These are phyloP conservation scores for Delitschia confertaspora DNA, from an alignment of 495 filamentous ascomycete species.

Conservation along the genomic window DNA sequence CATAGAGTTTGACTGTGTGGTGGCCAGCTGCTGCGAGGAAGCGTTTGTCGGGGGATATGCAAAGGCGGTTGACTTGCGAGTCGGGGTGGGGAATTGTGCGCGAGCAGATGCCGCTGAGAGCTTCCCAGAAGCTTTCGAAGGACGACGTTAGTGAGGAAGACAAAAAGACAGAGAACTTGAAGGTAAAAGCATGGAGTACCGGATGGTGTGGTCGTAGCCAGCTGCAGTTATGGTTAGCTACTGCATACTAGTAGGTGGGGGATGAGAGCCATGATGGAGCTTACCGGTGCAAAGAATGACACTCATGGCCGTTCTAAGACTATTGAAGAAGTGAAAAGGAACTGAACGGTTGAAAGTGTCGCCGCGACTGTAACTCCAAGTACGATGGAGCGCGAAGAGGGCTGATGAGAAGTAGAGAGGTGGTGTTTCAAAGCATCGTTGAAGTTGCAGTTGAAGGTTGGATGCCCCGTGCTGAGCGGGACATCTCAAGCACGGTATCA, in stretches of 20 bases:
- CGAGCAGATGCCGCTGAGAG: slow-evolving; percentile 92
- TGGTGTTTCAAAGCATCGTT: too few species aligned
- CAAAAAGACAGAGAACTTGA: not conserved
- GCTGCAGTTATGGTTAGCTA: slow-evolving; percentile 43
- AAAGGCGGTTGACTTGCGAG: slow-evolving; percentile 95
- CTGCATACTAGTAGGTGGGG: slow-evolving; percentile 17
- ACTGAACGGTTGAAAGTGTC: not conserved
- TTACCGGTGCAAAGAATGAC: slow-evolving; percentile 82
- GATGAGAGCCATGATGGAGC: slow-evolving; percentile 29
- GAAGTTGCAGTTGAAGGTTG: too few species aligned
- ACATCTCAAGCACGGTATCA: too few species aligned
- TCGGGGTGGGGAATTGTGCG: slow-evolving; percentile 96
- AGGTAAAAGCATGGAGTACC: slow-evolving; percentile 59
- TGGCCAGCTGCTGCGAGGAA: slow-evolving; percentile 92
- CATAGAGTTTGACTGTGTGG: slow-evolving; percentile 91
- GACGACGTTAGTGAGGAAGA: not conserved
- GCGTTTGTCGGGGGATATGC: slow-evolving; percentile 95
- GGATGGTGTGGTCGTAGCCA: slow-evolving; percentile 97
- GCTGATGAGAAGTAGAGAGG: too few species aligned
- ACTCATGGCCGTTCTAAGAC: slow-evolving; percentile 49
- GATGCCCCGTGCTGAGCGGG: too few species aligned
- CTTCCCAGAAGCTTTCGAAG: slow-evolving; percentile 99
- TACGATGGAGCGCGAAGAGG: too few species aligned
- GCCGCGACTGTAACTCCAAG: not conserved
- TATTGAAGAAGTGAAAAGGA: not conserved